Base-by-base conservation (phyloP, 306 rosid genomes). In the Cucurbita maxima region DNA sequence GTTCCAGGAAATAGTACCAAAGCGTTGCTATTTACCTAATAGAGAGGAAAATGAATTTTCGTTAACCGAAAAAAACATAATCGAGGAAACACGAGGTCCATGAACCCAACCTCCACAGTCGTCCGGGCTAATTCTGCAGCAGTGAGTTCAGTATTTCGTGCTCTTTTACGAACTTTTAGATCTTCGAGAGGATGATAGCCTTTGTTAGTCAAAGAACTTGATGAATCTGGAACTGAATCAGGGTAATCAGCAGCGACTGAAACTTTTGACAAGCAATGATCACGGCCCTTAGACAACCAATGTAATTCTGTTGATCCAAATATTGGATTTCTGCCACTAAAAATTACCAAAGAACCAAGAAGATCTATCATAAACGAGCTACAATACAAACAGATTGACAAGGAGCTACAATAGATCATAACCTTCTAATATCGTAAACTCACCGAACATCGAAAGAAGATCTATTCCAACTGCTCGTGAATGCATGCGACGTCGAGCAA, bases 141-240 rank as follows among this genome's bases (percentile, higher is more conserved):
- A 81, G 96, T 82, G 76, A 93, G 96, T 82, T 82, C 84, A 44
- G 94, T 85, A 61, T 87, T 91, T 75, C 84, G 84, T 44, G 22
- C 61, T 74, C 75, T 82, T 67, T 77, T 66, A 72, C 85, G 60
- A 34, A 64, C 88, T 82, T 87, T 93, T 74, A 93, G 55, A 60
- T 90, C 96, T 87, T 93, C 98, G 53, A 93, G 97, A 79, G 97
- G 90, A 84, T 93, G 98, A 81, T 88, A 90, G 64, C 90, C 92
- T 56, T 74, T 77, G 68, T 84, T 75, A 75, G 77, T 82, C 75
- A 68, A 75, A 78, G 79, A 74, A 83, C 82, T 84, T 58, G 96
- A 87, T 8, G 96, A 88, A 83, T 93, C 97, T 11, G 98, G 89
- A 75, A 87, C 82, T 53, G 89, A 93, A 85, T 90, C 98, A 64